These are phyloP conservation scores for Aulographum hederae DNA, from an alignment of 2,329 filamentous ascomycete genomes.

Conservation along the genomic window DNA sequence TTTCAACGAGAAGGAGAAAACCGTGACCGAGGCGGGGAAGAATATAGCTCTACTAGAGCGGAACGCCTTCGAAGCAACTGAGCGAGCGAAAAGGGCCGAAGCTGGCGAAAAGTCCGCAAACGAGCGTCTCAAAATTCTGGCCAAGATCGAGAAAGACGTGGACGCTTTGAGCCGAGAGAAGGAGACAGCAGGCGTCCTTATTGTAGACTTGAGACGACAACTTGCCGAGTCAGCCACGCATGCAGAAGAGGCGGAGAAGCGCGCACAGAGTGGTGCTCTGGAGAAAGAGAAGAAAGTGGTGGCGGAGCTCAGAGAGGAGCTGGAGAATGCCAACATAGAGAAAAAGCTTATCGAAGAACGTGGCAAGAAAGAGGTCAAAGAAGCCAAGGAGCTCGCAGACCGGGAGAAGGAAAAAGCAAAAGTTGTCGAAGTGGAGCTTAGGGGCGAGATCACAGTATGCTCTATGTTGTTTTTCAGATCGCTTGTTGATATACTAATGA, in stretches of 20 bases:
- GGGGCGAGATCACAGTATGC: slow-evolving; percentile 47
- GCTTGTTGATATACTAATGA: not conserved
- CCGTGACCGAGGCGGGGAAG: slow-evolving; percentile 30
- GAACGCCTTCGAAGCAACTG: slow-evolving; percentile 38
- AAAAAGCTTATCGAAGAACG: slow-evolving; percentile 59
- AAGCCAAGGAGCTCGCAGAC: slow-evolving; percentile 54
- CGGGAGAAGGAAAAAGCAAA: slow-evolving; percentile 53
- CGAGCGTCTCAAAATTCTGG: slow-evolving; percentile 34
- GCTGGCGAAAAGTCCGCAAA: slow-evolving; percentile 35
- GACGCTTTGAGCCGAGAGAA: slow-evolving; percentile 44
- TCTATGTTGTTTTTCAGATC: not conserved
- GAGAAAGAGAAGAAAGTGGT: slow-evolving; percentile 43
- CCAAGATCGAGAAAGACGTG: slow-evolving; percentile 37
- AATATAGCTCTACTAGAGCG: slow-evolving; percentile 50
- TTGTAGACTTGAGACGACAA: slow-evolving; percentile 52
- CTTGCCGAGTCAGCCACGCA: slow-evolving; percentile 48
- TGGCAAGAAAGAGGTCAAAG: slow-evolving; percentile 47
- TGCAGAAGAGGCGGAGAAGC: slow-evolving; percentile 47
- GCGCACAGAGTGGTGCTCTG: slow-evolving; percentile 47
- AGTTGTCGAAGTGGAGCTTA: slow-evolving; percentile 56
- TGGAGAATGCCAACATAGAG: slow-evolving; percentile 52
- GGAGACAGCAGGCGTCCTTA: slow-evolving; percentile 42
- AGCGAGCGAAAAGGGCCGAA: slow-evolving; percentile 44
- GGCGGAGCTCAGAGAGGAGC: slow-evolving; percentile 40
- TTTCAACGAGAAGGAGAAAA: slow-evolving; percentile 31